Evolutionary conservation across 78 protist species (phyloP).

Genomic region (Paratrimastix pyriformis): DNA sequence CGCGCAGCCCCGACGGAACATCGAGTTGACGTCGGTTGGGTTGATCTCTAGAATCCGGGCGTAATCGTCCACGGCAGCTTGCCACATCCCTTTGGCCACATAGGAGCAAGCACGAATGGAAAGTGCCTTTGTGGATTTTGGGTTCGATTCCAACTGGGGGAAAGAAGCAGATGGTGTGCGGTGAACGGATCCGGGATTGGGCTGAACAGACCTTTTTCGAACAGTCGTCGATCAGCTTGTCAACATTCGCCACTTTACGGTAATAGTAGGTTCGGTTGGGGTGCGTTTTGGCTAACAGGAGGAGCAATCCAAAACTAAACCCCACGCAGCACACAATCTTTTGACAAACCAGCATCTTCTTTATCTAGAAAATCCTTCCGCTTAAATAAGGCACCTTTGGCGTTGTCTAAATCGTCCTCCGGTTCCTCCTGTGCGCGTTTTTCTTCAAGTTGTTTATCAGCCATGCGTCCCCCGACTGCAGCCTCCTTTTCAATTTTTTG

Average conservation of each 20-base stretch:
- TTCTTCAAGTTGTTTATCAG: no score
- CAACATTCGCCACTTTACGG: conserved; percentile 7
- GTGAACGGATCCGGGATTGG: no score
- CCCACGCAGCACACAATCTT: not conserved
- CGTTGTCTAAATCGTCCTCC: no score
- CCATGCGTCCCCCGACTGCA: no score
- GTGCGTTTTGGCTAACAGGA: conserved; percentile 31
- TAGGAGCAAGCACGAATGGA: conserved; percentile 11
- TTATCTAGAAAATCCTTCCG: conserved; percentile 23
- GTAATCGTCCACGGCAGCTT: conserved; percentile 23
- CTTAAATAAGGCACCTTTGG: conserved; percentile 21
- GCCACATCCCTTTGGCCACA: not conserved
- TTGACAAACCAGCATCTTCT: not conserved
- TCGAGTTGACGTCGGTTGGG: not conserved
- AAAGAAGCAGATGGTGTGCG: no score
- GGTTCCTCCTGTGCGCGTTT: no score
- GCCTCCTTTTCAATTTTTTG: no score
- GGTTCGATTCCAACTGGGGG: not conserved
- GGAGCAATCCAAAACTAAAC: no score
- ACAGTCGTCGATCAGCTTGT: conserved; percentile 9
- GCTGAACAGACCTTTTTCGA: conserved; percentile 2
- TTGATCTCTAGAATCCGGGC: not conserved
- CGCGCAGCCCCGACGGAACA: conserved; percentile 24
- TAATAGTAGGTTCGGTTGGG: conserved; percentile 23
- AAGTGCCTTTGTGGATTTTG: not conserved